Evolutionary conservation across 805 yeast species (phyloP).

Genomic region (Wickerhamiella dianesei): DNA sequence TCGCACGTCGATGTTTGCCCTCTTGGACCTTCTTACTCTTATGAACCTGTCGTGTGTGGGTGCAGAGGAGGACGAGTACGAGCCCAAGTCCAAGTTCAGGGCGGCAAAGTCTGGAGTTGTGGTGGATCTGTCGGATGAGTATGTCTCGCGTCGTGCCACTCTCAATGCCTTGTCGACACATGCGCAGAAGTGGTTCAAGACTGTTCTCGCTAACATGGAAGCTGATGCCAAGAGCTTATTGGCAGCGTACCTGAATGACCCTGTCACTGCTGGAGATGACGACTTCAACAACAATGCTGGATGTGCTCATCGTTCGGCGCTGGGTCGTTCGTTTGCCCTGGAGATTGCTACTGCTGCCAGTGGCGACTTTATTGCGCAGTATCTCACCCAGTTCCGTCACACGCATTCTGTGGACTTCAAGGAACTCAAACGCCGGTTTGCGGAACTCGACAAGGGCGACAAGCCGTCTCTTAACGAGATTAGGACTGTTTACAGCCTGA

Average conservation of each 20-base stretch:
- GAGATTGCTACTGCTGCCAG: slow-evolving; percentile 47
- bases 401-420: not conserved
- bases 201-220: slow-evolving; percentile 43
- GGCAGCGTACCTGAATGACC: slow-evolving; percentile 48
- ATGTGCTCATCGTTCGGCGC: slow-evolving; percentile 14
- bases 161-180: slow-evolving; percentile 43
- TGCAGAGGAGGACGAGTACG: slow-evolving; percentile 71
- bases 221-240: slow-evolving; percentile 68
- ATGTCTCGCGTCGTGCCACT: slow-evolving; percentile 60
- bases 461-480: not conserved
- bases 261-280: slow-evolving; percentile 25
- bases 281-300: slow-evolving; percentile 34
- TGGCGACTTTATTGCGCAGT: slow-evolving; percentile 15
- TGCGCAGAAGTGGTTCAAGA: slow-evolving; percentile 55
- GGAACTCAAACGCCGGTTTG: not conserved
- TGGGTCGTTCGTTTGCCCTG: slow-evolving; percentile 81
- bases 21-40: slow-evolving; percentile 67
- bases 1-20: slow-evolving; percentile 53
- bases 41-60: slow-evolving; percentile 71
- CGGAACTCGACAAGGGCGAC: not conserved
- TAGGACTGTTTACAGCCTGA: not conserved
- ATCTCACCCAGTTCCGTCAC: slow-evolving; percentile 1
- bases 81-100: slow-evolving; percentile 59
- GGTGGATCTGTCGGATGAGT: slow-evolving; percentile 57
- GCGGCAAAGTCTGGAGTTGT: slow-evolving; percentile 34